These are phyloP conservation scores for Emergomyces pasteurianus DNA, from an alignment of 2,329 filamentous ascomycete genomes.

Conservation along the genomic window DNA sequence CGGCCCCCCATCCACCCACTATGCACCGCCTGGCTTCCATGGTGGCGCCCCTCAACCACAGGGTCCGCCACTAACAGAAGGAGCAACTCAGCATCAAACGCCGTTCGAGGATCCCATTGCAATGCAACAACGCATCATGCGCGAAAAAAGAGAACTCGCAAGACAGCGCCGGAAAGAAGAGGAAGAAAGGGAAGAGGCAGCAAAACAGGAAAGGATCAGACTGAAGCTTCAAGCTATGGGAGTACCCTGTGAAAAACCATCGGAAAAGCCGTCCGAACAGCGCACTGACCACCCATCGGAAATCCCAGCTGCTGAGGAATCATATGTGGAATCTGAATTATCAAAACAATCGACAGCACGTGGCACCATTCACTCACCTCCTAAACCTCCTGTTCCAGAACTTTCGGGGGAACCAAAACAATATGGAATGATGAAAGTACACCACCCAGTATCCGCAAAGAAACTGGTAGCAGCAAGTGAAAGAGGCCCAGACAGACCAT, in stretches of 20 bases:
- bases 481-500: slow-evolving; percentile 23
- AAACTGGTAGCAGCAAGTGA: slow-evolving; percentile 29
- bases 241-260: slow-evolving; percentile 21
- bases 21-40: slow-evolving; percentile 15
- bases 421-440: slow-evolving; percentile 52
- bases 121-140: slow-evolving; percentile 49
- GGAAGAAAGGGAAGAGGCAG: slow-evolving; percentile 45
- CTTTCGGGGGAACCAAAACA: slow-evolving; percentile 46
- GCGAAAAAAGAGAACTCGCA: slow-evolving; percentile 45
- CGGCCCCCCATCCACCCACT: slow-evolving; percentile 17
- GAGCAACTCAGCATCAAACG: slow-evolving; percentile 10
- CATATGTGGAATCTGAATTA: slow-evolving; percentile 9
- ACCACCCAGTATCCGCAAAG: slow-evolving; percentile 43
- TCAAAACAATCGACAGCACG: slow-evolving; percentile 15
- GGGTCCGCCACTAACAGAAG: slow-evolving; percentile 6
- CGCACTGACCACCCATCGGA: background rate
- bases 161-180: slow-evolving; percentile 43
- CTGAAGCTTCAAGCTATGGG: slow-evolving; percentile 45
- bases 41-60: slow-evolving; percentile 13
- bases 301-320: slow-evolving; percentile 5
- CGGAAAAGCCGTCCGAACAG: slow-evolving; percentile 18
- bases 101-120: slow-evolving; percentile 34
- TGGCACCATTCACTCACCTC: slow-evolving; percentile 38
- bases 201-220: slow-evolving; percentile 45
- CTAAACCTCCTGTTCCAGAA: slow-evolving; percentile 47